Conservation (phyloP, 1,284 basidiomycete genomes). For the Dichomitus squalens region DNA sequence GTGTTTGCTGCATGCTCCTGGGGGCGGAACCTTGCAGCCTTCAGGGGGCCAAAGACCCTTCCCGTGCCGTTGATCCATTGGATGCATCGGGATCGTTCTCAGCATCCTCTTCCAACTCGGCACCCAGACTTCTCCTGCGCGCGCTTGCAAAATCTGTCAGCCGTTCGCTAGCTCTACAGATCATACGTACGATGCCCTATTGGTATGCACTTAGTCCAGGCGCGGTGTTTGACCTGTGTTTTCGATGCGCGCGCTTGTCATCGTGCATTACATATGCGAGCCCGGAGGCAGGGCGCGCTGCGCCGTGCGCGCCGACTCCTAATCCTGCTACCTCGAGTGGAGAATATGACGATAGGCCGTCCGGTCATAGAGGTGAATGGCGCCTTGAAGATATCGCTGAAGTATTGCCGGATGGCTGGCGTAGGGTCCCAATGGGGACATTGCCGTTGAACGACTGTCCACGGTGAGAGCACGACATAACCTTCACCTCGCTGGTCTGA, state of each 20-base stretch:
- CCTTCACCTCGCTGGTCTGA: too few species aligned
- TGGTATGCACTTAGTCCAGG: not conserved
- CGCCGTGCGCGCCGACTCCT: slow-evolving; percentile 2
- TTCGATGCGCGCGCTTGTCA: not conserved
- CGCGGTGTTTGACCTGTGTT: too few species aligned
- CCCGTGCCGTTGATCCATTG: slow-evolving; percentile 15
- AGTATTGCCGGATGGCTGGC: not conserved
- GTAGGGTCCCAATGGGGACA: slow-evolving; percentile 1
- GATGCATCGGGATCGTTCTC: slow-evolving; percentile 10
- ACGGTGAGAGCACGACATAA: slow-evolving; percentile 8
- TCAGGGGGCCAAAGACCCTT: slow-evolving; percentile 4
- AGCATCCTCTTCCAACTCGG: not conserved
- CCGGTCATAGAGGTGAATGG: slow-evolving; percentile 18
- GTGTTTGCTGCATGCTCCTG: slow-evolving; percentile 7
- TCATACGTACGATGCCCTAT: not conserved
- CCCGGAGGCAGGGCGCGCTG: not conserved
- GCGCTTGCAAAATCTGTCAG: not conserved
- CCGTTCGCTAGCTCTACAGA: not conserved
- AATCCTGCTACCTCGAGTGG: not conserved
- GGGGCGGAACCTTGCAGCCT: not conserved
- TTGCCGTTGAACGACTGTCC: slow-evolving; percentile 16
- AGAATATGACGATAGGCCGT: slow-evolving; percentile 3
- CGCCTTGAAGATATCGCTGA: not conserved
- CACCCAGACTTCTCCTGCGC: not conserved
- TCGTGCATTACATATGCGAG: not conserved